Percentiles rank a stretch among this genome's conserved stretches.
Conservation (phyloP, 495 filamentous ascomycete genomes). For the Filosporella fistucella region DNA sequence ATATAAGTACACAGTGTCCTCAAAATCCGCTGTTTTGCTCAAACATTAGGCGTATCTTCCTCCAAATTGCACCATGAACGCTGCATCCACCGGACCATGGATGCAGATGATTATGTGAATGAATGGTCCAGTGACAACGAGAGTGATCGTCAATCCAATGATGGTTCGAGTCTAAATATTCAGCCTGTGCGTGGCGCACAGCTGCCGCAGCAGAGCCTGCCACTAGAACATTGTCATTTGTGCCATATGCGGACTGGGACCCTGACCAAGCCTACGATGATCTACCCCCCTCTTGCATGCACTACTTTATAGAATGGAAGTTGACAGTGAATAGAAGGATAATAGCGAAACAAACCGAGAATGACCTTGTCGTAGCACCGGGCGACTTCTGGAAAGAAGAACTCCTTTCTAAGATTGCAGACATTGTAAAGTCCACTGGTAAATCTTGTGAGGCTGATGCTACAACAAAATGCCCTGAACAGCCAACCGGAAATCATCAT, state of each 20-base stretch:
- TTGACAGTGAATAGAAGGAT: constrained; percentile 31
- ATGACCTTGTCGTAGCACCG: constrained; percentile 20
- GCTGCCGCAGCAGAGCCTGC: no score
- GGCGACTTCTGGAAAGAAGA: constrained; percentile 19
- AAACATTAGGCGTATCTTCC: not conserved
- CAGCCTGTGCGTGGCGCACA: no score
- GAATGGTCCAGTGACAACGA: constrained; percentile 10
- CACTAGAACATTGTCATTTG: constrained; percentile 8
- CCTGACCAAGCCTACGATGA: constrained; percentile 25
- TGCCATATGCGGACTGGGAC: constrained; percentile 16
- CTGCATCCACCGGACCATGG: constrained; percentile 5
- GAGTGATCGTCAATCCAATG: constrained; percentile 3
- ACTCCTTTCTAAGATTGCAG: no score
- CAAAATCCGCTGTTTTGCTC: not conserved
- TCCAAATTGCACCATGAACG: not conserved
- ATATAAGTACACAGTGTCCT: constrained; percentile 5
- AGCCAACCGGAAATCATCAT: no score
- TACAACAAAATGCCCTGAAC: no score
- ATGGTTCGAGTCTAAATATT: constrained; percentile 4
- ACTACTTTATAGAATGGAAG: constrained; percentile 36
- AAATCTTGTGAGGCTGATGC: no score
- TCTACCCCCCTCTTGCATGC: constrained; percentile 27
- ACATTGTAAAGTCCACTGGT: no score
- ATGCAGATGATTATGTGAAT: constrained; percentile 9
- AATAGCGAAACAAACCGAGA: constrained; percentile 29